Conservation (phyloP, 2,329 filamentous ascomycete species). For the Madurella fahalii region DNA sequence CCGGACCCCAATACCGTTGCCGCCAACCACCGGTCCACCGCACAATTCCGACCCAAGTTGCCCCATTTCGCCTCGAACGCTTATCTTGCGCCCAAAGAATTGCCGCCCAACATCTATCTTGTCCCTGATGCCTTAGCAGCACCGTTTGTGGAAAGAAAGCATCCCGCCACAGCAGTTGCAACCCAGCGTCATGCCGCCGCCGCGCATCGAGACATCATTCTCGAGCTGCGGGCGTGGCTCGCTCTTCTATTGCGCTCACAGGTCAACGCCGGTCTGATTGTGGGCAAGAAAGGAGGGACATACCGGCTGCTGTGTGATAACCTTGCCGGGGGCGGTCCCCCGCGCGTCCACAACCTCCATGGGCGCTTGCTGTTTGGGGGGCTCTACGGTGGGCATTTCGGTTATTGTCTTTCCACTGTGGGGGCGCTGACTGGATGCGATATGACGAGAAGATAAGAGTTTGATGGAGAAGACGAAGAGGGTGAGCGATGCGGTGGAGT, state of each 20-base stretch:
- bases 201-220: constrained; percentile 18
- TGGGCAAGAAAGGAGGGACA: neutral
- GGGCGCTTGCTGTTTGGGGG: constrained; percentile 21
- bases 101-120: constrained; percentile 4
- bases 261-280: neutral
- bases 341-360: constrained; percentile 19
- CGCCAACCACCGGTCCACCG: too few relatives aligned
- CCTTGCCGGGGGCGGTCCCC: neutral
- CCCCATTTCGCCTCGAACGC: too few relatives aligned
- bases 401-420: neutral
- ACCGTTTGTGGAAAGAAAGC: constrained; percentile 21
- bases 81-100: too few relatives aligned
- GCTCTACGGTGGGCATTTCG: constrained; percentile 17
- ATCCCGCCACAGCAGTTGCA: constrained; percentile 23
- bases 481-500: too few relatives aligned
- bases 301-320: constrained; percentile 21
- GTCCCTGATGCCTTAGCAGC: constrained; percentile 11
- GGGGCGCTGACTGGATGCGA: neutral
- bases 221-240: constrained; percentile 18
- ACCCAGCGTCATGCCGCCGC: constrained; percentile 22
- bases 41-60: too few relatives aligned
- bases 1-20: too few relatives aligned
- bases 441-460: neutral
- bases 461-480: neutral
- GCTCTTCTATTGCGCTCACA: constrained; percentile 2